Evolutionary conservation across 768 basidiomycete genomes (phyloP), one percentile per base, ranked within the genome.

Genomic region (Rhodosporidiobolus odoratus): DNA sequence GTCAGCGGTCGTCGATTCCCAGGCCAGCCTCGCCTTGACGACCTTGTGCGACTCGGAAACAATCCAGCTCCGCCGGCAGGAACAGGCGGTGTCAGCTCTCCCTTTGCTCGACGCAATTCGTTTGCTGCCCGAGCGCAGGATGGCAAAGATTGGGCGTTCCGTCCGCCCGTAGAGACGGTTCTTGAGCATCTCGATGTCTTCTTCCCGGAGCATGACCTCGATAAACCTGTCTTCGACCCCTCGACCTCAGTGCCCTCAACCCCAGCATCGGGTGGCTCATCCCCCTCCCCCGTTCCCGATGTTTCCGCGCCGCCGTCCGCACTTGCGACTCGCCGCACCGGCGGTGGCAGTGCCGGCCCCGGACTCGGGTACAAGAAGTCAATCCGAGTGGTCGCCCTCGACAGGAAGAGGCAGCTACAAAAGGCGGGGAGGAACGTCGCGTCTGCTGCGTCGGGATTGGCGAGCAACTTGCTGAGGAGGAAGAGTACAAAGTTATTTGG

Each of bases 401-500:
- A 94, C 71, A 87, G 91, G 72, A 91, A 90, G 82, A 86, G 85
- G 72, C 83, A 84, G 73, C 85, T 89, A 59, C 88, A 91, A 54
- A 85, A 85, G 73, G 83, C 84, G 32, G 86, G 86, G 62, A 66
- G 41, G 62, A 61, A 61, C 38, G 68, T 66, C 17, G 68, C 62
- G 40, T n/a, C 50, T 6, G 71, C 71, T 10, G 71, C 67, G 6
- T 65, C 63, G 7, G 71, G 71, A 6, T 41, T 72, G 15, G 71
- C 63, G 16, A 58, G 50, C n/a, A 68, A 65, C 66, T 79, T 88
- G 60, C 77, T 88, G 73, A 84, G 92, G 52, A 88, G 91, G 79
- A 84, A 91, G 77, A 92, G 91, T 77, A 95, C 94, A 30, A 97
- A 94, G 80, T 83, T 99, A 65, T 99, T 96, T 92, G 94, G 91